These are phyloP conservation scores for Meira nashicola DNA, from an alignment of 1,284 basidiomycete genomes.

Conservation along the genomic window DNA sequence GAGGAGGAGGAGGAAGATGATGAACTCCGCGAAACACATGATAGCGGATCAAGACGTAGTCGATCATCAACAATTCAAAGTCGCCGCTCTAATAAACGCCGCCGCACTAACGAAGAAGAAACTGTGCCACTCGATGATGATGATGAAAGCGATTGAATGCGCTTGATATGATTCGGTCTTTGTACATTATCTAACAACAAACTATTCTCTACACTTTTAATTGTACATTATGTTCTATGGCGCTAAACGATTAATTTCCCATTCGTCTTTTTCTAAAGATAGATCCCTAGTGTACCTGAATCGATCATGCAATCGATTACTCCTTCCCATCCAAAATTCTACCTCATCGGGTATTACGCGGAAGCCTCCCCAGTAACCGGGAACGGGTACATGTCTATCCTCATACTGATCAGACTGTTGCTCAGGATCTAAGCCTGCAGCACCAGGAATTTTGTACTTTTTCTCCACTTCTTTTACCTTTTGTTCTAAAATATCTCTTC, in stretches of 20 bases:
- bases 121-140: no score
- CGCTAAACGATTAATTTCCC: slow-evolving; percentile 35
- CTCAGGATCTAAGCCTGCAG: slow-evolving; percentile 47
- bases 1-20: slow-evolving; percentile 10
- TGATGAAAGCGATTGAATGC: no score
- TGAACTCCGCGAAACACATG: background rate
- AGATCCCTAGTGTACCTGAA: slow-evolving; percentile 39
- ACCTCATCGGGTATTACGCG: slow-evolving; percentile 80
- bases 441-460: slow-evolving; percentile 60
- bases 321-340: slow-evolving; percentile 50
- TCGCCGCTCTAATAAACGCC: no score
- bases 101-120: no score
- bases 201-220: no score
- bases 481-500: slow-evolving; percentile 61
- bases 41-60: background rate
- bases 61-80: no score
- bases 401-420: slow-evolving; percentile 32
- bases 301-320: slow-evolving; percentile 46
- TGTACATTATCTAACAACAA: no score
- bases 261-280: slow-evolving; percentile 22
- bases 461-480: slow-evolving; percentile 64
- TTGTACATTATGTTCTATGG: slow-evolving; percentile 18
- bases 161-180: no score
- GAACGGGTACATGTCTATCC: slow-evolving; percentile 62
- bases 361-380: slow-evolving; percentile 95